Evolutionary conservation across 2,329 filamentous ascomycete species (phyloP), one percentile per base, ranked within the genome.

Genomic region (Escovopsis sp.): DNA sequence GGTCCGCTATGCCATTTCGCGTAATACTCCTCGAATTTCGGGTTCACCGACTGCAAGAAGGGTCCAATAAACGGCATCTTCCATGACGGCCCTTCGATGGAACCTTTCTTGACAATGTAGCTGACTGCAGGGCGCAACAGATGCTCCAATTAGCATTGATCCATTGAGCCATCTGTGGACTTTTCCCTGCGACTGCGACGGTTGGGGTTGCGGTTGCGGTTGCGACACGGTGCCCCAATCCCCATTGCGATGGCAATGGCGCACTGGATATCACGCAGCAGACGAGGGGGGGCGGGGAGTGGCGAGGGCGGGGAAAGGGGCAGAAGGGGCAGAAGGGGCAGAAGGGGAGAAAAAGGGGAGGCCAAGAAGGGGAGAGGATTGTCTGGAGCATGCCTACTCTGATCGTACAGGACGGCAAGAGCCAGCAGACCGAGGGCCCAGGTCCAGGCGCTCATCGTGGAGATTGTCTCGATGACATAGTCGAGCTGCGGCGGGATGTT

Each of bases 11-110:
- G 59, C 90, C 90, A 98, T 68, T 96, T 94, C 41, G 70, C 78
- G 56, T 87, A 72, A 64, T 98, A 98, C 51, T 87, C 74, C 41
- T 79, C 76, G 56, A 94, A 96, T 52, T 88, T 84, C 39, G 90
- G 90, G 57, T 93, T 78, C 49, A 96, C 68, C 19, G 86, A 94
- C 53, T 94, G 68, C 38, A 96, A 69, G 60, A 98, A 96, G 5
- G 90, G 88, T n/a, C 90, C 90, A 56, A 96, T 86, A 52, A 90
- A 88, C 29, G 83, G 83, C 39, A 79, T 65, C 60, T 90, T 90
- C 67, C 71, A 79, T 31, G 69, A 48, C 19, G 83, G 82, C 27
- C 83, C 83, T 35, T 70, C 73, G 49, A 90, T 87, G 18, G 71
- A 70, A 39, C 82, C 80, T 57, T 88, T 88, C 48, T 74, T 72